These are phyloP conservation scores for Vigna angularis DNA, from an alignment of 306 rosid genomes.

Conservation along the genomic window DNA sequence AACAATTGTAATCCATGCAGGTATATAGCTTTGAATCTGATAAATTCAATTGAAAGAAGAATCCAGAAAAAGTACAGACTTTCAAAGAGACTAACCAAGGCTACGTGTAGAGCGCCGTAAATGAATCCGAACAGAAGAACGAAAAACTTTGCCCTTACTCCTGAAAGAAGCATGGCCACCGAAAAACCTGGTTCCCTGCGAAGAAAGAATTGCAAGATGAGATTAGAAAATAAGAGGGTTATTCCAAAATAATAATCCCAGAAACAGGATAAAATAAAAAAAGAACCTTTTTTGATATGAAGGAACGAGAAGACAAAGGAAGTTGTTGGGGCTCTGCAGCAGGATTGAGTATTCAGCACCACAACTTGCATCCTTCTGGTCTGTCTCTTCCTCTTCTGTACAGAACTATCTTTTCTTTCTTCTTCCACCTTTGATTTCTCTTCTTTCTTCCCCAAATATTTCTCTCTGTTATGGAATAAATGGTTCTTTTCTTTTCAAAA, in stretches of 20 bases:
- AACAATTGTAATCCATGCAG: background rate
- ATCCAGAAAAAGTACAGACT: background rate
- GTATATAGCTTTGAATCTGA: conserved; percentile 13
- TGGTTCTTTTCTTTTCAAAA: no score
- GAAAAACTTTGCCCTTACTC: conserved; percentile 30
- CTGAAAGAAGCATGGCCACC: conserved; percentile 43
- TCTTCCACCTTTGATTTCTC: background rate
- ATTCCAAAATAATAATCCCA: background rate
- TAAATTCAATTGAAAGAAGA: background rate
- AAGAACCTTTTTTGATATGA: conserved; percentile 46
- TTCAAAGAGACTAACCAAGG: conserved; percentile 46
- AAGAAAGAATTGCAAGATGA: background rate
- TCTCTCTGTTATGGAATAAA: background rate
- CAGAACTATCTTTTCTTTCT: background rate
- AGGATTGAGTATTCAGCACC: conserved; percentile 60
- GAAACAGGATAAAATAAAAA: background rate
- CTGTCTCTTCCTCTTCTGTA: no score
- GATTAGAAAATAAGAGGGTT: background rate
- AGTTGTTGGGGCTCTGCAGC: conserved; percentile 42
- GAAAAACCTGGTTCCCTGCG: conserved; percentile 55
- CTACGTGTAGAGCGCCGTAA: conserved; percentile 45
- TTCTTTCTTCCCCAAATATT: background rate
- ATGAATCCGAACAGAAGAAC: conserved; percentile 49
- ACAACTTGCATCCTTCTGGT: conserved; percentile 59
- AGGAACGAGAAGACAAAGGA: conserved; percentile 52